phyloP scores from a whole-genome alignment of 2,329 filamentous ascomycete species.

The Penicillium sp. region DNA sequence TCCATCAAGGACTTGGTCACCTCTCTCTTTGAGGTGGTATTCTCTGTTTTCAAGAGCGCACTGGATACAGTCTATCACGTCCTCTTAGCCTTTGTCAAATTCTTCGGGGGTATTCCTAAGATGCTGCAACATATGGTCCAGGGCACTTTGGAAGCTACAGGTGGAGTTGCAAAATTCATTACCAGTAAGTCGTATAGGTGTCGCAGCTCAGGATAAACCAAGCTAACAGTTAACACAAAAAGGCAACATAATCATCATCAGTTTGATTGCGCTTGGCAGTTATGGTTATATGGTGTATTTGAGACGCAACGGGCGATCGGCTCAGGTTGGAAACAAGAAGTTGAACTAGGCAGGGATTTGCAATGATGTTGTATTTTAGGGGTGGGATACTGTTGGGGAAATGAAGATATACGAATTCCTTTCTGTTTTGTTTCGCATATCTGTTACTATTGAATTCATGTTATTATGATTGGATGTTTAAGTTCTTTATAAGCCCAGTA shows the following conservation, averaged over 20 bases:
- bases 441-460: too few relatives aligned
- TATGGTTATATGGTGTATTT: constrained; percentile 17
- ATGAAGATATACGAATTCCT: neutral
- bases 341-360: constrained; percentile 10
- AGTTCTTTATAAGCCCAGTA: too few relatives aligned
- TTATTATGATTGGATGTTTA: too few relatives aligned
- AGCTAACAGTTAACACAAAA: neutral
- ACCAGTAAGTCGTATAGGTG: constrained; percentile 9
- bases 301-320: constrained; percentile 13
- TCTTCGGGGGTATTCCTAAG: constrained; percentile 3
- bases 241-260: constrained; percentile 21
- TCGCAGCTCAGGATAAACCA: neutral
- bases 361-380: neutral
- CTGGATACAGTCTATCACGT: constrained; percentile 7
- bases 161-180: constrained; percentile 19
- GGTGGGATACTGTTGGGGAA: neutral
- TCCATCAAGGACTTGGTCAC: constrained; percentile 20
- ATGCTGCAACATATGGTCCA: neutral
- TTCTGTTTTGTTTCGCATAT: too few relatives aligned
- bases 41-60: constrained; percentile 10
- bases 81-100: constrained; percentile 3
- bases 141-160: constrained; percentile 11
- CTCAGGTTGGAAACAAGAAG: constrained; percentile 15
- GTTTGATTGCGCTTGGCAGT: constrained; percentile 8
- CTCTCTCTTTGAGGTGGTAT: constrained; percentile 21